Base-by-base conservation (phyloP, 164 flowering plant species). In the Aristolochia fimbriata region DNA sequence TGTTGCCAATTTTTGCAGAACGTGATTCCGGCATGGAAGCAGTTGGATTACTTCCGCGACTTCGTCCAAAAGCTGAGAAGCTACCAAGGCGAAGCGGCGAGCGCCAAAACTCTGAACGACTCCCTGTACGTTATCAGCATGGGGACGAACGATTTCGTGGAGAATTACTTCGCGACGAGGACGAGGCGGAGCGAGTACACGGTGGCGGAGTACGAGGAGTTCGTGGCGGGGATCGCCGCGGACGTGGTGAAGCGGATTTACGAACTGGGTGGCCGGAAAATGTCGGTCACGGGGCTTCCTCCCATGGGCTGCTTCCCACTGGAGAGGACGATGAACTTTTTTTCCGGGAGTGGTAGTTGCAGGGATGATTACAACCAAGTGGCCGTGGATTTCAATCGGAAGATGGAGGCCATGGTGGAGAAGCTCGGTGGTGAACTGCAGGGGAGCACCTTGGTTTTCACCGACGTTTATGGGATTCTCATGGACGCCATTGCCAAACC, bases 291-390 rank as follows among this genome's bases (percentile, higher is more conserved):
- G 0, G 85, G 87, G 8, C 65, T 86, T 20, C 80, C 90, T 11
- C 87, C 96, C 20, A 67, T 88, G 67, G 96, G 96, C 0, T 88
- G 96, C 60, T 56, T 88, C 66, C 96, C 96, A 0, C 5, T 70
- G 0, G 74, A 81, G 3, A 78, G 82, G 54, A 81, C 89, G 14
- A 64, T 79, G 0, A 54, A 61, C 13, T 65, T 82, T 4, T 33
- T 62, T 12, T 20, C 56, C 16, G 14, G 52, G 51, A 7, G 75
- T 75, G 22, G 63, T 58, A 83, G 54, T 13, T 81, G 73, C 45
- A n/a, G 61, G 15, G 62, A 65, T 13, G 21, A 47, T 14, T 46
- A 41, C 60, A 47, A 50, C 47, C 12, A 12, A n/a, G 73, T 67
- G 0, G 80, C 82, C 2, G 63, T 61, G 46, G 77, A 72, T 0